Conservation (phyloP, 129 eudicot species). For the Gnaphalium uliginosum region DNA sequence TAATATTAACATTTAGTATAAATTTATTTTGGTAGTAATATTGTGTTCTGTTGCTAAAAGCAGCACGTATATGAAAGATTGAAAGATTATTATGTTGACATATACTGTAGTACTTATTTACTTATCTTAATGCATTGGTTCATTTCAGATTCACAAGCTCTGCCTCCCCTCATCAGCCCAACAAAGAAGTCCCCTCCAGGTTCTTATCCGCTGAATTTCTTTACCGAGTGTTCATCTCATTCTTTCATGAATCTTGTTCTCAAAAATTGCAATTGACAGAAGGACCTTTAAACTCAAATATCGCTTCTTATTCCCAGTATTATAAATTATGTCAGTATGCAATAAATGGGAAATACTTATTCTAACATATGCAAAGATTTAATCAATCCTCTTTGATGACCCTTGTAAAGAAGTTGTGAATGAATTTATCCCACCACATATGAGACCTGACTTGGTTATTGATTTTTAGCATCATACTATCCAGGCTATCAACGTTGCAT, state of each 20-base stretch:
- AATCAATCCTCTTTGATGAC: too few relatives aligned
- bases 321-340: background rate
- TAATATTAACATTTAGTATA: background rate
- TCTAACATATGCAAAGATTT: background rate
- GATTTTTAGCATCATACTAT: background rate
- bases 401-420: background rate
- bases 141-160: constrained; percentile 26
- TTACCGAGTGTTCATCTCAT: background rate
- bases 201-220: background rate
- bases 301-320: too few relatives aligned
- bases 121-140: background rate
- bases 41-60: background rate
- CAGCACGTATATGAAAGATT: background rate
- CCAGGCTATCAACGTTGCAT: background rate
- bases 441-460: constrained; percentile 2
- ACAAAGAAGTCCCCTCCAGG: constrained; percentile 24
- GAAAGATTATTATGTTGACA: background rate
- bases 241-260: background rate
- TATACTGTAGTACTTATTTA: background rate
- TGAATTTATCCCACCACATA: background rate
- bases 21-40: background rate
- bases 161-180: constrained; percentile 26
- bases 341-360: background rate
- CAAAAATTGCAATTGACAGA: background rate
- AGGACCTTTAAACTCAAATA: background rate